These are phyloP conservation scores for Teunomyces lycoperdinae DNA, from an alignment of 805 yeast genomes.

Conservation along the genomic window DNA sequence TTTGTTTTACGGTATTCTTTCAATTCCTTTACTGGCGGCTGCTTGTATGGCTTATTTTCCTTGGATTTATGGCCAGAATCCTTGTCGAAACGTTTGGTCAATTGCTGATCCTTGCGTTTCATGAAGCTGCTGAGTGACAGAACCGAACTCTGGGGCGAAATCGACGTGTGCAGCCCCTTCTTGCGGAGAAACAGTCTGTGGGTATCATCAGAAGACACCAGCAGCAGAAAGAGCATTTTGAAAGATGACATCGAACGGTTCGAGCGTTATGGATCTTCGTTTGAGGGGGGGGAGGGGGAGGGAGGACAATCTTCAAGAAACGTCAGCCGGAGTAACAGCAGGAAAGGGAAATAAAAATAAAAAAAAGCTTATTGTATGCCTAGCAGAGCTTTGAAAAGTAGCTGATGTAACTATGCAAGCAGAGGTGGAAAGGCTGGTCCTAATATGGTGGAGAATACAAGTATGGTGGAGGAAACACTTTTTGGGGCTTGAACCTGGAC, in stretches of 20 bases:
- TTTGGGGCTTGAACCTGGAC: not conserved
- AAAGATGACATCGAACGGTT: constrained; percentile 7
- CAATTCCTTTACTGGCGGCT: no score
- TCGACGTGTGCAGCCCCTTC: constrained; percentile 19
- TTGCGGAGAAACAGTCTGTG: constrained; percentile 21
- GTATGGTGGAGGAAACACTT: no score
- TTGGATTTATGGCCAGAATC: not conserved
- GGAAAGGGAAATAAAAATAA: no score
- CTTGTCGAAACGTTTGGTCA: not conserved
- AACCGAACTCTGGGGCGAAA: constrained; percentile 20
- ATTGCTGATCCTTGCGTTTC: not conserved
- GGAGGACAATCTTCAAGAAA: no score
- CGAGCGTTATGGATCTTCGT: not conserved
- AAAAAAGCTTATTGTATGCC: no score
- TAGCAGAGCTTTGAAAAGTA: no score
- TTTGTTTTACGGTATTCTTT: no score
- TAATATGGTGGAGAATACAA: no score
- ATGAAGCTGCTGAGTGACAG: not conserved
- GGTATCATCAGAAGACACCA: constrained; percentile 5
- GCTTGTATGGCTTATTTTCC: no score
- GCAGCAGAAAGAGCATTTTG: constrained; percentile 10
- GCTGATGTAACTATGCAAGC: no score
- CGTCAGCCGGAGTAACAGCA: no score
- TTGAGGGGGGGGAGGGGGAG: not conserved
- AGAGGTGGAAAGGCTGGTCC: no score